Evolutionary conservation across 495 filamentous ascomycete species (phyloP).

Genomic region (Penicillium verhagenii): DNA sequence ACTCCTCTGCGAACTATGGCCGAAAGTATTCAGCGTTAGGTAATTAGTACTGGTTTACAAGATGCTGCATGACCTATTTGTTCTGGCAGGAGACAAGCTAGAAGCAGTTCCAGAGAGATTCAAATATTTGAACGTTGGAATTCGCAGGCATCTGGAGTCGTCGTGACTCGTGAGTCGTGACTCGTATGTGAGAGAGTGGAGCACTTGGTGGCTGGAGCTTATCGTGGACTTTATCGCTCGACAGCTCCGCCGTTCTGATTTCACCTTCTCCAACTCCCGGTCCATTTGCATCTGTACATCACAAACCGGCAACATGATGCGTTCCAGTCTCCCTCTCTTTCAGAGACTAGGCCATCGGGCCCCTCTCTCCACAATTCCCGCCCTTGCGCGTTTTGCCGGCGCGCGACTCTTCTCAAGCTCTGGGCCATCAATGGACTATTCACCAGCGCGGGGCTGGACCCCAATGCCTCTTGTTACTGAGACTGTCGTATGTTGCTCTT

Average conservation of each 20-base stretch:
- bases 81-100: no score
- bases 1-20: background rate
- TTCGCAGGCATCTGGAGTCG: no score
- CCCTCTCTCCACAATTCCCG: slow-evolving; percentile 7
- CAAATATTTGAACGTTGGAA: no score
- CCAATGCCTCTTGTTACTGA: slow-evolving; percentile 76
- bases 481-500: slow-evolving; percentile 67
- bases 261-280: background rate
- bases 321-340: slow-evolving; percentile 16
- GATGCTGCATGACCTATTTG: no score
- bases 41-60: no score
- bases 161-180: no score
- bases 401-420: slow-evolving; percentile 35
- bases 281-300: background rate
- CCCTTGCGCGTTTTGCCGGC: slow-evolving; percentile 5
- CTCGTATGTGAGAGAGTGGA: no score
- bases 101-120: no score
- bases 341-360: slow-evolving; percentile 27
- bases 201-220: slow-evolving; percentile 4
- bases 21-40: no score
- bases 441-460: slow-evolving; percentile 53
- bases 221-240: slow-evolving; percentile 14
- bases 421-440: slow-evolving; percentile 34
- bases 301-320: slow-evolving; percentile 21
- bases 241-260: slow-evolving; percentile 4